Evolutionary conservation across 495 filamentous ascomycete genomes (phyloP).

Genomic region (Tuber melanosporum): DNA sequence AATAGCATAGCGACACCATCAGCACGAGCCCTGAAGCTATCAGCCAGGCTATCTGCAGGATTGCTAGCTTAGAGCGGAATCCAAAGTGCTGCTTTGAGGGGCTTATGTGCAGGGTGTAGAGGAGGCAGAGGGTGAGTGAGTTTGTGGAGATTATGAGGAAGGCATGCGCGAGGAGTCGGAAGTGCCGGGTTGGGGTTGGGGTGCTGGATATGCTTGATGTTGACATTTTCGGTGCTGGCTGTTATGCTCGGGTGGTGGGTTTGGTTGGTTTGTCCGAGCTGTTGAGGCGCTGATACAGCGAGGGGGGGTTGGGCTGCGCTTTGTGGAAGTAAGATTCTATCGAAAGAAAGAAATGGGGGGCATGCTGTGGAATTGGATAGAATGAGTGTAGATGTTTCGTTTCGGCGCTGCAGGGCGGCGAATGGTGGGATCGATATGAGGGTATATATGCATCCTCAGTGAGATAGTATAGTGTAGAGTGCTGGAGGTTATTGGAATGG

Average conservation of each 20-base stretch:
- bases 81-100: not conserved
- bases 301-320: not conserved
- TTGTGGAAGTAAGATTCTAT: not conserved
- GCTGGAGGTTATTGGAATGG: not conserved
- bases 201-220: not conserved
- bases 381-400: not conserved
- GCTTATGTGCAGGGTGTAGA: conserved; percentile 9
- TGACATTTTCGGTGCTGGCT: not conserved
- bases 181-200: not conserved
- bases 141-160: conserved; percentile 12
- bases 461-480: not conserved
- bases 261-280: not conserved
- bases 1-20: not conserved
- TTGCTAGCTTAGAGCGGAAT: not conserved
- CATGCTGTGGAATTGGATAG: not conserved
- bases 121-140: conserved; percentile 1
- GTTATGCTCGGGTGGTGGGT: not conserved
- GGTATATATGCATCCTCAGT: not conserved
- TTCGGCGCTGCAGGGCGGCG: too few species aligned
- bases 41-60: conserved; percentile 10
- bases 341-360: not conserved
- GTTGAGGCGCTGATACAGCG: not conserved
- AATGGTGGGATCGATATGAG: not conserved
- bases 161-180: not conserved
- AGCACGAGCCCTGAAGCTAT: not conserved